Percentiles rank a stretch among this genome's conserved stretches.
Conservation (phyloP, 441 rosid species). For the Adansonia madagascariensis region DNA sequence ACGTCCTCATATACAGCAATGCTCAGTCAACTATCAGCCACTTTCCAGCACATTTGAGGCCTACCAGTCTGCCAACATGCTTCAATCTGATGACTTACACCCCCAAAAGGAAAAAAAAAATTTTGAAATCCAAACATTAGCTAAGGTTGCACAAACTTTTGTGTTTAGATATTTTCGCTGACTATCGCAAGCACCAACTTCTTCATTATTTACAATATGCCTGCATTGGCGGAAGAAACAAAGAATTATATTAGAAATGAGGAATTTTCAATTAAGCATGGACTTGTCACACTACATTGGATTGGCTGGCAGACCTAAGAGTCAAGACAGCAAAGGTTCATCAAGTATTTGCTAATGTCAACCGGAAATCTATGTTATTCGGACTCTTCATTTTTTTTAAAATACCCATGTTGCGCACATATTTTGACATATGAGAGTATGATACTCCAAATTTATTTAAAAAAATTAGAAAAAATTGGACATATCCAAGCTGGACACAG, state of each 20-base stretch:
- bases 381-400: no score
- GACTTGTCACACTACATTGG: neutral
- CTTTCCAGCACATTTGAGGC: slow-evolving; percentile 5
- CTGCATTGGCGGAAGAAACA: slow-evolving; percentile 28
- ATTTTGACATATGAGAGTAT: no score
- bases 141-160: neutral
- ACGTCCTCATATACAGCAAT: neutral
- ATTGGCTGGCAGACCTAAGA: neutral
- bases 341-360: no score
- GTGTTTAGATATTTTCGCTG: slow-evolving; percentile 23
- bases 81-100: neutral
- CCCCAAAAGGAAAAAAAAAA: neutral
- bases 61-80: neutral
- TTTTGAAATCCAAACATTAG: neutral
- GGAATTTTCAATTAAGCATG: neutral
- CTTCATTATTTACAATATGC: slow-evolving; percentile 27
- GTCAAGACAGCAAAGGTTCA: neutral
- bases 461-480: no score
- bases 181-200: slow-evolving; percentile 26
- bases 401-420: no score
- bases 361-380: no score
- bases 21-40: neutral
- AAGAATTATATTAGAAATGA: neutral
- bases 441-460: no score
- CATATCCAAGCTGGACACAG: no score